Evolutionary conservation across 139 green algal species (phyloP).

Genomic region (Coelastrella sp.): DNA sequence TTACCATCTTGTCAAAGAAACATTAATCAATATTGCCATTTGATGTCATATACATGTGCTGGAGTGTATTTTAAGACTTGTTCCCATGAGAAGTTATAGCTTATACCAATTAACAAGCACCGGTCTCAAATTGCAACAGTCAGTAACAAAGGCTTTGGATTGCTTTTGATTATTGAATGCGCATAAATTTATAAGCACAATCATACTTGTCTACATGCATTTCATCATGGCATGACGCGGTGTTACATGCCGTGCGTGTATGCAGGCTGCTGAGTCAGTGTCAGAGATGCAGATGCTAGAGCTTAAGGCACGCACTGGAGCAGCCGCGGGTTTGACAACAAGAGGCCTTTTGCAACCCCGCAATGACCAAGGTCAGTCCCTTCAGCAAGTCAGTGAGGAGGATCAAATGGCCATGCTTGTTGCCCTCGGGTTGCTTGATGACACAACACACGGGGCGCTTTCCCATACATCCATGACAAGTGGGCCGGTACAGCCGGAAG

Average conservation of each 20-base stretch:
- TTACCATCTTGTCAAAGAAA: neutral
- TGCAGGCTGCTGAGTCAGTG: neutral
- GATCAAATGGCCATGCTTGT: conserved; percentile 39
- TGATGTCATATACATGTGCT: neutral
- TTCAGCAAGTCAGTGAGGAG: conserved; percentile 5
- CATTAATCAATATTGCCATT: too few relatives aligned
- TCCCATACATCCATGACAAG: too few relatives aligned
- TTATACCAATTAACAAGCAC: too few relatives aligned
- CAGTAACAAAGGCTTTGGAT: too few relatives aligned
- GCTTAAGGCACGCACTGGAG: conserved; percentile 12
- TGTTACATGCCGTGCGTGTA: neutral
- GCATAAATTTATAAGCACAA: too few relatives aligned
- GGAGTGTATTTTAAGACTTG: too few relatives aligned
- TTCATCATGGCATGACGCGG: neutral
- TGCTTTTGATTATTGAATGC: too few relatives aligned
- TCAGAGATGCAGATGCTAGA: conserved; percentile 27
- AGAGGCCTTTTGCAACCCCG: too few relatives aligned
- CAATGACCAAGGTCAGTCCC: neutral
- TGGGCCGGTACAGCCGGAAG: too few relatives aligned
- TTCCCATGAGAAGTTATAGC: too few relatives aligned
- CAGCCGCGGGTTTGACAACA: neutral
- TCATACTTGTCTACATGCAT: too few relatives aligned
- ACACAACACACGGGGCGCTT: neutral
- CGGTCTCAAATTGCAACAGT: too few relatives aligned
- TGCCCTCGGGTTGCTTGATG: conserved; percentile 21